Percentiles rank a stretch among this genome's conserved stretches.
Conservation (phyloP, 805 yeast genomes). For the Sugiyamaella floridensis region DNA sequence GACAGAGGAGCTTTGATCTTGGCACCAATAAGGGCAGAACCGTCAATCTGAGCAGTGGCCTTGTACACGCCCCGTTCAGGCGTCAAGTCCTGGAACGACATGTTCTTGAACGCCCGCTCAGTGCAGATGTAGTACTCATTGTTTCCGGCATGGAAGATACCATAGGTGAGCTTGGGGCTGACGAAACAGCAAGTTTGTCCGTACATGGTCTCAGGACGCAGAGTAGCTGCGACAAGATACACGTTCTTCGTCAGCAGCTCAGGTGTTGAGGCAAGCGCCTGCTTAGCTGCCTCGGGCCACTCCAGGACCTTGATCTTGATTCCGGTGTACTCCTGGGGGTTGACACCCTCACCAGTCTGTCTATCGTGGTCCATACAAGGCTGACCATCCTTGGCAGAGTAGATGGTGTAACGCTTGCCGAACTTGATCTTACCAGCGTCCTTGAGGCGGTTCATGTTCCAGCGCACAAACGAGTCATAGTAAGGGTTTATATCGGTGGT, state of each 20-base stretch:
- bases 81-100: constrained; percentile 90
- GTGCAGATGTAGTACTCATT: constrained; percentile 76
- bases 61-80: constrained; percentile 77
- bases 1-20: constrained; percentile 82
- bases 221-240: constrained; percentile 88
- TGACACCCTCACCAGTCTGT: constrained; percentile 92
- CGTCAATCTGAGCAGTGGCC: constrained; percentile 54
- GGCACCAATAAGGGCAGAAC: constrained; percentile 76
- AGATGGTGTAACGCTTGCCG: constrained; percentile 96
- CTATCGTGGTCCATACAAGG: constrained; percentile 99
- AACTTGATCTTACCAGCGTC: constrained; percentile 87
- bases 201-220: constrained; percentile 98
- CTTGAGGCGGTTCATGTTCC: constrained; percentile 91
- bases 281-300: constrained; percentile 51
- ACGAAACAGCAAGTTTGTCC: constrained; percentile 98
- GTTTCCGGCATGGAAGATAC: constrained; percentile 79
- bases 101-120: constrained; percentile 92
- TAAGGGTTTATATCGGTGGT: constrained; percentile 94
- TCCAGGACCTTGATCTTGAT: constrained; percentile 73
- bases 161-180: constrained; percentile 88
- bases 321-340: constrained; percentile 94
- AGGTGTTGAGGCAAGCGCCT: constrained; percentile 35
- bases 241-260: constrained; percentile 52
- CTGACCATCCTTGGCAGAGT: constrained; percentile 97
- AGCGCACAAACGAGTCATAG: constrained; percentile 89